Evolutionary conservation across 108 stramenopile species (phyloP).

Genomic region (Pseudonitzschia delicatissima): DNA sequence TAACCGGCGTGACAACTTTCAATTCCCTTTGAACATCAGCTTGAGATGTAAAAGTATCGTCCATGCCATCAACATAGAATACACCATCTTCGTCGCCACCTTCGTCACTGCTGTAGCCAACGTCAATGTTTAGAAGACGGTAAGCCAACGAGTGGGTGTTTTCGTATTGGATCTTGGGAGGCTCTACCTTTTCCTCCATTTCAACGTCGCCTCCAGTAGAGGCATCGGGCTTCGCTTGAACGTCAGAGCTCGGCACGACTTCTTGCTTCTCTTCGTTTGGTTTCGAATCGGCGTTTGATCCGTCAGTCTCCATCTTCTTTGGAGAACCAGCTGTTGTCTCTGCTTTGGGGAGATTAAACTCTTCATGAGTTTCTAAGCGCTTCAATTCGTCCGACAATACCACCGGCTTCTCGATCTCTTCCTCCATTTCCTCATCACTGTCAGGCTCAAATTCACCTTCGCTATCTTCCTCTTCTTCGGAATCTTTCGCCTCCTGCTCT

Average conservation of each 20-base stretch:
- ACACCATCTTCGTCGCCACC: conserved; percentile 84
- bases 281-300: neutral
- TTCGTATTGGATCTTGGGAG: conserved; percentile 45
- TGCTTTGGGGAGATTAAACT: neutral
- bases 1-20: conserved; percentile 7
- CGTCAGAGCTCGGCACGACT: neutral
- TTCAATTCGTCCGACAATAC: conserved; percentile 1
- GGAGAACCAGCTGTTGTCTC: neutral
- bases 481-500: conserved; percentile 35
- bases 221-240: neutral
- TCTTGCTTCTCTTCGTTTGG: conserved; percentile 20
- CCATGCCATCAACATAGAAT: conserved; percentile 80
- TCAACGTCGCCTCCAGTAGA: neutral
- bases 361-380: conserved; percentile 1
- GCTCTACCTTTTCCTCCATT: neutral
- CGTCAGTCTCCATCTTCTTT: conserved; percentile 8
- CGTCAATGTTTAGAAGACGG: conserved; percentile 66
- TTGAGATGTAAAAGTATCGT: conserved; percentile 54
- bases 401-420: conserved; percentile 5
- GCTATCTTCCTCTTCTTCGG: conserved; percentile 63
- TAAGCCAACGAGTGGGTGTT: conserved; percentile 69
- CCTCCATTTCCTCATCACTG: conserved; percentile 67
- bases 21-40: conserved; percentile 15
- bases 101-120: conserved; percentile 90
- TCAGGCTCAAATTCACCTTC: conserved; percentile 69